Conservation (phyloP, 441 rosid genomes). For the Jatropha podagrica region DNA sequence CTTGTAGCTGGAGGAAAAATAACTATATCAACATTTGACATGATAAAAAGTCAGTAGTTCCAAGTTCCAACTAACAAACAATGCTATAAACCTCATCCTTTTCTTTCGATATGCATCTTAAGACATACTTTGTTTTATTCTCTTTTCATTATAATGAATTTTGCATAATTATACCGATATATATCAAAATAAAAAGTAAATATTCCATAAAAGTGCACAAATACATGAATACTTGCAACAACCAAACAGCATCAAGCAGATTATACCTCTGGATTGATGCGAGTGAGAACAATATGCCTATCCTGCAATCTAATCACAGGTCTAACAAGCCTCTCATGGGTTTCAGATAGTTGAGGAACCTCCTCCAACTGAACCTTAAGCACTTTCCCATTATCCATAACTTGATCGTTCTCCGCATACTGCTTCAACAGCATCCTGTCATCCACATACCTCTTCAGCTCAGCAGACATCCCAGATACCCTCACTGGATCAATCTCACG, state of each 20-base stretch:
- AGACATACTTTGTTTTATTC: not conserved
- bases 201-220: not conserved
- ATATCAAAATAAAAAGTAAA: not conserved
- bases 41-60: not conserved
- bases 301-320: constrained; percentile 90
- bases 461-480: constrained; percentile 72
- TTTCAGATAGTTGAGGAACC: constrained; percentile 59
- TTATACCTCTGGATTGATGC: constrained; percentile 88
- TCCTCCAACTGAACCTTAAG: constrained; percentile 81
- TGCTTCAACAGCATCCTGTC: constrained; percentile 85
- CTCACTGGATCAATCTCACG: constrained; percentile 75
- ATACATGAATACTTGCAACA: not conserved
- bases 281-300: constrained; percentile 70
- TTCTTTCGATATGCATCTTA: not conserved
- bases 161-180: not conserved
- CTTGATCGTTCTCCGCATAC: constrained; percentile 68
- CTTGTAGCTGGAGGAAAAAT: too few relatives aligned
- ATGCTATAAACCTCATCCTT: not conserved
- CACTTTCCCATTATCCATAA: constrained; percentile 67
- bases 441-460: constrained; percentile 69
- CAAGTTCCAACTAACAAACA: not conserved
- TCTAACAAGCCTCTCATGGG: constrained; percentile 67
- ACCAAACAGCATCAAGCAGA: constrained; percentile 11
- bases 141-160: not conserved
- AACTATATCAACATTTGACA: not conserved